Evolutionary conservation across 305 asterid genomes (phyloP), one percentile per base, ranked within the genome.

Genomic region (Solanum aculeatissimum): DNA sequence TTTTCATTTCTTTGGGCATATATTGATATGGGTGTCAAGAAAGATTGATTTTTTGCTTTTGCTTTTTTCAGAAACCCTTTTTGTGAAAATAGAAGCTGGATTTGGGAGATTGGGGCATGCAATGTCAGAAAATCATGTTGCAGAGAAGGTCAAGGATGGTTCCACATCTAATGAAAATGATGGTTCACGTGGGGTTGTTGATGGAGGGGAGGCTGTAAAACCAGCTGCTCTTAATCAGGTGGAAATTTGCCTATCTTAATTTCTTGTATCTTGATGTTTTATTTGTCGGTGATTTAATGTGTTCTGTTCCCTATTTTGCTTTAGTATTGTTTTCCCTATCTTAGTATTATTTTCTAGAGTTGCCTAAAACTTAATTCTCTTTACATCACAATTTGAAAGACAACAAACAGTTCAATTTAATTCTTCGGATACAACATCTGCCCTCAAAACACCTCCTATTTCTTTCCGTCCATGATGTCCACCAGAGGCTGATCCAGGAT

Each of bases 191-290:
- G 91, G 84, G 86, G 79, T 84, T 81, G 86, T 80, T 60, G 91
- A 81, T 57, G 91, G 83, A 42, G 86, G 55, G 45, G 81, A 70
- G 23, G 83, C 55, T 16, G 79, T 47, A 18, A 84, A 88, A 88
- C 86, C 95, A 84, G 92, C 23, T 77, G 45, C 82, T 77, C 16
- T 87, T 89, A 87, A 87, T 87, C 90, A 91, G 97, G 94, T 88
- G 32, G 62, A 71, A 54, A 18, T 13, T 25, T 42, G 29, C 45
- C 4, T 9, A 8, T 80, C 15, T 21, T 43, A 0, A 66, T 57
- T 54, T 54, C 32, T 35, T 23, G 14, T 27, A 49, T 74, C 71
- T 49, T 47, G 55, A 6, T 62, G 23, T 47, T 85, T 77, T 10
- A 51, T 29, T 29, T 77, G 82, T 77, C 65, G 65, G 65, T 77